Base-by-base conservation (phyloP, 2,329 filamentous ascomycete genomes). In the Calonectria naviculata region DNA sequence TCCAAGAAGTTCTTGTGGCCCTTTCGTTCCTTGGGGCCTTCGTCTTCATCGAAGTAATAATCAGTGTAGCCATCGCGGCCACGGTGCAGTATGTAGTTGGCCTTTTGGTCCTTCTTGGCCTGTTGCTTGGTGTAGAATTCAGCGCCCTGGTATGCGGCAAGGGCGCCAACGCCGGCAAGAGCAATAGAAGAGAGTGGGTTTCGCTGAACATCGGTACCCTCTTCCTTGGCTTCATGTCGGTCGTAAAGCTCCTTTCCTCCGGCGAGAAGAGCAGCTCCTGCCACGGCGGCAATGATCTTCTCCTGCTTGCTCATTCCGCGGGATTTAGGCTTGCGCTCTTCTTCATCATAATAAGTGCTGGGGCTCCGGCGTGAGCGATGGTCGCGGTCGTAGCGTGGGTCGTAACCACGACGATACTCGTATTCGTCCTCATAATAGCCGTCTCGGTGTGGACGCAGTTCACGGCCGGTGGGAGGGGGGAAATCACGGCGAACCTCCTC, bases 401-500 rank as follows among this genome's bases (percentile, higher is more conserved):
- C 89, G 74, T 91, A 87, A 73, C 90, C 75, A 65, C 80, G 80
- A 65, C 84, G 83, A 65, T 86, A 87, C 66, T 86, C 83, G 72
- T 86, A 85, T 56, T 86, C 81, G 73, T 85, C 89, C 68, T 92
- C 89, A 80, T 92, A 89, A 78, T 90, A 87, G 71, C 85, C 84
- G 8, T 93, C 94, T 77, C 91, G 89, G 76, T 92, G 87, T 69
- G 92, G 89, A 75, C 90, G 89, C 42, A 88, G 79, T 71, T 89
- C 89, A 67, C 83, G 81, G 71, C 87, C 80, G 12, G 75, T 74
- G n/a, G 92, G 93, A 8, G 94, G 94, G 36, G 94, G 94, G 78
- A 97, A 97, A 76, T 97, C 94, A 75, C 95, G 92, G 74, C 91
- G 91, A 71, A 97, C 91, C 84, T 97, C 94, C 84, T 98, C 95